Evolutionary conservation across 306 rosid genomes (phyloP).

Genomic region (Cucurbita maxima): DNA sequence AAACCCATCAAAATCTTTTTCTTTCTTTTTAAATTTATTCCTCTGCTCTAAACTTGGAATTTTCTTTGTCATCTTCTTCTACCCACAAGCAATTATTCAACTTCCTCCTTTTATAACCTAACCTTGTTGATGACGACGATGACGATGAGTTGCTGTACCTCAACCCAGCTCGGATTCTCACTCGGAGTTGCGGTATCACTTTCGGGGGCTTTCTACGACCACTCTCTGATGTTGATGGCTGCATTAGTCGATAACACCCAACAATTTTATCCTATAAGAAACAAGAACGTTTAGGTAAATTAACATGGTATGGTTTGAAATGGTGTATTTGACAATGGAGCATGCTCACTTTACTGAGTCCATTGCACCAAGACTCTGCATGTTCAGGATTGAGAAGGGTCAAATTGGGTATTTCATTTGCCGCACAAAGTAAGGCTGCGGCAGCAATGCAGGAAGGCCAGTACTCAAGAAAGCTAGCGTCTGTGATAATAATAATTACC

Average conservation of each 20-base stretch:
- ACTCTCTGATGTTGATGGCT: constrained; percentile 33
- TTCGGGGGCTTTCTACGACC: constrained; percentile 23
- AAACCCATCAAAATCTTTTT: background rate
- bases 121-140: constrained; percentile 24
- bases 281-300: too few relatives aligned
- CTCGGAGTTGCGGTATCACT: constrained; percentile 63
- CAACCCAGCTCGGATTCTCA: constrained; percentile 28
- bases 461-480: constrained; percentile 65
- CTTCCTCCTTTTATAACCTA: constrained; percentile 62
- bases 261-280: constrained; percentile 49
- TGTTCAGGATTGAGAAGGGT: constrained; percentile 59
- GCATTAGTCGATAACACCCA: constrained; percentile 63
- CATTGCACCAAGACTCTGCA: constrained; percentile 93
- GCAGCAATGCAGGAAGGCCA: constrained; percentile 98
- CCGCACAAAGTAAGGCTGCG: constrained; percentile 75
- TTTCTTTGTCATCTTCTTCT: constrained; percentile 78
- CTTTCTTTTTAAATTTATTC: background rate
- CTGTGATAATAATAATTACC: constrained; percentile 23
- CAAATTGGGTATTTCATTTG: constrained; percentile 69
- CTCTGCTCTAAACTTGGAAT: constrained; percentile 23
- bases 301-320: too few relatives aligned
- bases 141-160: constrained; percentile 41
- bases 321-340: too few relatives aligned
- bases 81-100: constrained; percentile 48
- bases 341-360: constrained; percentile 55